Conservation (phyloP, 495 filamentous ascomycete species). For the Melanomma pulvis-pyrius region DNA sequence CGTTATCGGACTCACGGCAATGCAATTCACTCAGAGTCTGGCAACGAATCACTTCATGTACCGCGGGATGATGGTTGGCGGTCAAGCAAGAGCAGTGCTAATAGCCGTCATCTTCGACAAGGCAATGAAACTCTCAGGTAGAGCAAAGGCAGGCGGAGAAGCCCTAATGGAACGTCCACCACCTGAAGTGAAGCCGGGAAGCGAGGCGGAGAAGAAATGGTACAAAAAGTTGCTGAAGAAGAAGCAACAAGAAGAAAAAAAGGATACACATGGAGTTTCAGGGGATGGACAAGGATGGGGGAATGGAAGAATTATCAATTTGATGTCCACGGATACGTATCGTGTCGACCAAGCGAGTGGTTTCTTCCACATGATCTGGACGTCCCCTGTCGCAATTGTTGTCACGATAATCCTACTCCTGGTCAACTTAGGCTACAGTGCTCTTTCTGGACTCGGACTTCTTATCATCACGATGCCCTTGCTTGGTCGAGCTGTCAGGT, state of each 20-base stretch:
- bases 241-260: conserved; percentile 44
- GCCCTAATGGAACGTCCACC: conserved; percentile 38
- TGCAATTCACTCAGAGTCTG: conserved; percentile 47
- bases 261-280: conserved; percentile 52
- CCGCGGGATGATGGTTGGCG: conserved; percentile 49
- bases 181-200: conserved; percentile 44
- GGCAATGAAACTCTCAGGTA: conserved; percentile 51
- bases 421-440: conserved; percentile 85
- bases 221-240: conserved; percentile 50
- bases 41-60: conserved; percentile 52
- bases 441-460: conserved; percentile 82
- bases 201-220: conserved; percentile 52
- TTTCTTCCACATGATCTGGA: conserved; percentile 90
- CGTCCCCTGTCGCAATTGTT: conserved; percentile 73
- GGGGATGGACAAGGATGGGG: conserved; percentile 81
- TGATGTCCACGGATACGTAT: conserved; percentile 94
- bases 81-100: conserved; percentile 46
- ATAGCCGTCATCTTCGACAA: conserved; percentile 55
- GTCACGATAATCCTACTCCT: conserved; percentile 77
- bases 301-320: conserved; percentile 84
- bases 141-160: conserved; percentile 48
- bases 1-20: conserved; percentile 46
- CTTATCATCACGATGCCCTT: conserved; percentile 75
- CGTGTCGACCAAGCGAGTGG: conserved; percentile 82
- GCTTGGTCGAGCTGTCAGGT: conserved; percentile 71